Conservation (phyloP, 179 eudicot genomes). For the Spinacia oleracea region DNA sequence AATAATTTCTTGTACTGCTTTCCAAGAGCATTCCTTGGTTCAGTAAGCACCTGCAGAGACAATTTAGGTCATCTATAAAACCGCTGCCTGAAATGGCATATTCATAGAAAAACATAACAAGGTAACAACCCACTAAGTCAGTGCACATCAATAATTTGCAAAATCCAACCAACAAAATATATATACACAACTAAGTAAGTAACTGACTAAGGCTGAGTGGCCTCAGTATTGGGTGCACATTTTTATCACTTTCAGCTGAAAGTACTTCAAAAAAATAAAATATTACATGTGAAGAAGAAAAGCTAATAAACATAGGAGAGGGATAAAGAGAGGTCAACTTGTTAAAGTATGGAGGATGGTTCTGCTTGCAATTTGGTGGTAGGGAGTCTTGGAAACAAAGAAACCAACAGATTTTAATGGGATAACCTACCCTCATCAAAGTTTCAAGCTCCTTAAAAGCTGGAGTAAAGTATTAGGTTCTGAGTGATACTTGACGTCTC, state of each 20-base stretch:
- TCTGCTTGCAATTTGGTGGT: background rate
- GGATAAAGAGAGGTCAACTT: background rate
- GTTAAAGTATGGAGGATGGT: background rate
- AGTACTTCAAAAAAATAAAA: background rate
- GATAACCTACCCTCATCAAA: background rate
- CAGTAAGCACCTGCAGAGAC: constrained; percentile 66
- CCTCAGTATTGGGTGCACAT: background rate
- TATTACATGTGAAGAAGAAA: background rate
- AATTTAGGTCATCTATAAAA: constrained; percentile 1
- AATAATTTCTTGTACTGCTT: constrained; percentile 91
- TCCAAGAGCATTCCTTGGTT: constrained; percentile 91
- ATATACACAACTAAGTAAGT: background rate
- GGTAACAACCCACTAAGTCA: background rate
- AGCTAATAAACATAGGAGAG: background rate
- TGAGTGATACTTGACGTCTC: too few relatives aligned
- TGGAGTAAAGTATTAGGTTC: too few relatives aligned
- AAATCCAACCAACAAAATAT: background rate
- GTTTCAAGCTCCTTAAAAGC: too few relatives aligned
- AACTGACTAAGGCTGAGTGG: background rate
- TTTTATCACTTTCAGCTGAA: background rate
- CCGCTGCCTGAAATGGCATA: background rate
- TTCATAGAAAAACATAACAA: background rate
- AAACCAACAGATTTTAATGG: background rate
- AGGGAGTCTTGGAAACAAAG: background rate
- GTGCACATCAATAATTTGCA: background rate